phyloP scores from a whole-genome alignment of 2,329 filamentous ascomycete genomes.

The Colletotrichum cordylinicola region DNA sequence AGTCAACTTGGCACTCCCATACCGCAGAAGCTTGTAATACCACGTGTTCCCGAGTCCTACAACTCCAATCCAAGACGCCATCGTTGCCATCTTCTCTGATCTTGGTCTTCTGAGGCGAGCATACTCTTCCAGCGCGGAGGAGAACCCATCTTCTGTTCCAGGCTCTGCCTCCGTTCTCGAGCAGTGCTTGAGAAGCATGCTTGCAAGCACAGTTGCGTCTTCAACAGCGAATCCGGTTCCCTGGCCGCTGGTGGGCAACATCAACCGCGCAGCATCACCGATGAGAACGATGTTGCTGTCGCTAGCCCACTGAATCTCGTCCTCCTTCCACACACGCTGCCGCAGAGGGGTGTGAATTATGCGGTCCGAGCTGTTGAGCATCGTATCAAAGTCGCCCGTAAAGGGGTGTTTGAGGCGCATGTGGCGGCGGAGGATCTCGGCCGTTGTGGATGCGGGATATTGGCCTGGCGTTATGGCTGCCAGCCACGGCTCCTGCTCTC shows the following conservation, averaged over 20 bases:
- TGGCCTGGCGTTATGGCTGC: not conserved
- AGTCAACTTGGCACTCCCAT: not conserved
- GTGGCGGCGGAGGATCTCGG: not conserved
- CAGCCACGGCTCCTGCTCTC: not conserved
- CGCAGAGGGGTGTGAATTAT: conserved; percentile 29
- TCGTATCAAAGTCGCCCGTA: conserved; percentile 22
- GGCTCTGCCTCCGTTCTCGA: rapidly evolving
- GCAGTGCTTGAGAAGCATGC: conserved; percentile 18
- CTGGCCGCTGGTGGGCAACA: conserved; percentile 30
- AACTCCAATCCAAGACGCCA: conserved; percentile 19
- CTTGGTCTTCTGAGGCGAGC: conserved; percentile 22
- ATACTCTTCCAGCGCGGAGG: conserved; percentile 25
- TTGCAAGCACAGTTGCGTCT: conserved; percentile 28
- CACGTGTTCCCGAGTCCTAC: conserved; percentile 22
- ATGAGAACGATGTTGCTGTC: conserved; percentile 23
- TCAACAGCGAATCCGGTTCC: conserved; percentile 31
- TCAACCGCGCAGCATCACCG: conserved; percentile 28
- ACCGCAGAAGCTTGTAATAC: conserved; percentile 25
- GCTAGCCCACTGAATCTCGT: conserved; percentile 26
- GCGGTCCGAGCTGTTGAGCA: conserved; percentile 26
- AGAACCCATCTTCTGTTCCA: not conserved
- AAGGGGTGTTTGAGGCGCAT: conserved; percentile 24
- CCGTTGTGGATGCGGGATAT: conserved; percentile 1
- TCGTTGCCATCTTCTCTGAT: conserved; percentile 27
- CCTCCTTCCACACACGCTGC: conserved; percentile 28